phyloP scores from a whole-genome alignment of 768 basidiomycete genomes.

The Lactarius indigo region DNA sequence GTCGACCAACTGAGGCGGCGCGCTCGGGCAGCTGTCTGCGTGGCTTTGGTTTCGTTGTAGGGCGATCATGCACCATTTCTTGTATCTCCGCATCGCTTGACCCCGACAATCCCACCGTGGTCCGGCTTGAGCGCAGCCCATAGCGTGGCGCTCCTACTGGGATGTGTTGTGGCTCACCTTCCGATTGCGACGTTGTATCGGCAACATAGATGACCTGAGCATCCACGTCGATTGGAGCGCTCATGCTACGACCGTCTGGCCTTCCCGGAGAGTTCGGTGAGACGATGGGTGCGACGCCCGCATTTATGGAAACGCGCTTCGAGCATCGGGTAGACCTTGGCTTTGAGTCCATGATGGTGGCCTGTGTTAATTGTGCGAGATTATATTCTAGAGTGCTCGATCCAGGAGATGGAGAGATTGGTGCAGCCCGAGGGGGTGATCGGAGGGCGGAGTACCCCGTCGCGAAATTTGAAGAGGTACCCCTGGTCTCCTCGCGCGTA shows the following conservation, averaged over 20 bases:
- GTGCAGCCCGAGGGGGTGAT: not conserved
- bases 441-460: not conserved
- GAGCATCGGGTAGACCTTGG: not conserved
- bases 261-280: not conserved
- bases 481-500: not conserved
- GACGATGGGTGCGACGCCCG: not conserved
- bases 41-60: slow-evolving; percentile 13
- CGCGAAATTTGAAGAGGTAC: not conserved
- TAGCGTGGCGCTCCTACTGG: not conserved
- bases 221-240: slow-evolving; percentile 5
- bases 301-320: not conserved
- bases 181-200: not conserved
- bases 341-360: not conserved
- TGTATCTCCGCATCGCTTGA: slow-evolving; percentile 1
- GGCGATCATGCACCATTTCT: not conserved
- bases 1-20: not conserved
- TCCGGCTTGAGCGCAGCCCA: not conserved
- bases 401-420: not conserved
- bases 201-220: slow-evolving; percentile 1
- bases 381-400: not conserved
- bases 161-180: not conserved
- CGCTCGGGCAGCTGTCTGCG: not conserved
- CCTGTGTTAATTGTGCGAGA: not conserved
- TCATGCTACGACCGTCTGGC: not conserved
- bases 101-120: not conserved